These are phyloP conservation scores for Amniculicola lignicola DNA, from an alignment of 495 filamentous ascomycete genomes.

Conservation along the genomic window DNA sequence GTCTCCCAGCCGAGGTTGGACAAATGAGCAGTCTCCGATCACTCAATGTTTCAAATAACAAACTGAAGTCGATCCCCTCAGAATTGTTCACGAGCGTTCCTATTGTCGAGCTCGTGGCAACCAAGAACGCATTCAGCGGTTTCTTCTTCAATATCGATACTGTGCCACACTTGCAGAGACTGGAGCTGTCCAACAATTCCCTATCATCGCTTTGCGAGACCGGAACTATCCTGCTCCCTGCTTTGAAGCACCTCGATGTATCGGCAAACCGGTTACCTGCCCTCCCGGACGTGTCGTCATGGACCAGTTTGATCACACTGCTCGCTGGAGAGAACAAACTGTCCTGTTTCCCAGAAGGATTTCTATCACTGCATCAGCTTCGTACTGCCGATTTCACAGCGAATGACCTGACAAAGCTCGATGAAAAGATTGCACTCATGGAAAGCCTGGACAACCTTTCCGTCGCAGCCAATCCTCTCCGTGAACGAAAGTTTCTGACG, in stretches of 20 bases:
- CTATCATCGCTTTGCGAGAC: constrained; percentile 55
- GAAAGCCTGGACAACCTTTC: constrained; percentile 67
- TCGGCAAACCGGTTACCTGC: constrained; percentile 70
- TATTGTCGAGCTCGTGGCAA: constrained; percentile 69
- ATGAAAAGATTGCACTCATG: constrained; percentile 77
- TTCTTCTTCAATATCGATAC: constrained; percentile 62
- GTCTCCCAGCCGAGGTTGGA: constrained; percentile 65
- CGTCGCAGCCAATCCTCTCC: constrained; percentile 79
- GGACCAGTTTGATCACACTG: constrained; percentile 68
- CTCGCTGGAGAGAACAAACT: constrained; percentile 79
- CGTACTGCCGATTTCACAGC: constrained; percentile 75
- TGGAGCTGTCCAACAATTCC: constrained; percentile 76
- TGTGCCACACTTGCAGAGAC: constrained; percentile 61
- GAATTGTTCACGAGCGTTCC: constrained; percentile 62
- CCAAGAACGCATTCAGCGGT: constrained; percentile 74
- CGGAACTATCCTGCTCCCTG: constrained; percentile 59
- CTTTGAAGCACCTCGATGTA: constrained; percentile 68
- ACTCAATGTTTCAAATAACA: constrained; percentile 75
- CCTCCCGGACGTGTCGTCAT: constrained; percentile 68
- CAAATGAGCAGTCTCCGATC: constrained; percentile 63
- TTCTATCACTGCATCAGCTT: constrained; percentile 62
- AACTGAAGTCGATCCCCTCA: constrained; percentile 66
- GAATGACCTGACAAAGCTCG: constrained; percentile 74
- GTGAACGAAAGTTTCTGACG: constrained; percentile 77
- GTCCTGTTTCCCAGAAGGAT: constrained; percentile 67